phyloP scores from a whole-genome alignment of 2,329 filamentous ascomycete genomes.

The Metarhizium anisopliae region DNA sequence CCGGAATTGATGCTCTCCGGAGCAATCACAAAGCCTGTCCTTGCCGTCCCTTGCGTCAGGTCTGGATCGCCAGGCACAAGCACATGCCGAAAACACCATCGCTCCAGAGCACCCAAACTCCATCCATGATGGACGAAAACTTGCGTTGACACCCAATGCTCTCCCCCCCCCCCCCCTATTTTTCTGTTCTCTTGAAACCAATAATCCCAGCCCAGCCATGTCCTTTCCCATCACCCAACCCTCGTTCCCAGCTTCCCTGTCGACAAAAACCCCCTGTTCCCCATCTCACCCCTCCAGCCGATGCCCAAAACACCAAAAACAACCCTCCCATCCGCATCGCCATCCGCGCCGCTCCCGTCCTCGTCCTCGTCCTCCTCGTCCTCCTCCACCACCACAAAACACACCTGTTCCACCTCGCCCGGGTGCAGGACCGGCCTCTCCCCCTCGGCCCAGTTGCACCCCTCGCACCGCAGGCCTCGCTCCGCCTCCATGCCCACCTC shows the following conservation, averaged over 20 bases:
- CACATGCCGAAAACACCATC: too few species aligned
- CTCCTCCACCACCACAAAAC: constrained; percentile 47
- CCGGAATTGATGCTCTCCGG: too few species aligned
- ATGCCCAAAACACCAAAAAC: constrained; percentile 76
- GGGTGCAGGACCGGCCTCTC: constrained; percentile 49
- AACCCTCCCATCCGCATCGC: constrained; percentile 47
- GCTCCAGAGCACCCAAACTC: too few species aligned
- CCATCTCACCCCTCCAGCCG: constrained; percentile 84
- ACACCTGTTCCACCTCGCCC: constrained; percentile 57
- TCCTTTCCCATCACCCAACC: constrained; percentile 16
- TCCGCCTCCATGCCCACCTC: constrained; percentile 47
- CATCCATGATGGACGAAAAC: too few species aligned
- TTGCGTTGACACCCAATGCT: too few species aligned
- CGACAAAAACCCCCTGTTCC: constrained; percentile 75
- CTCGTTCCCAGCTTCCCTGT: constrained; percentile 70
- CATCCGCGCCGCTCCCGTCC: constrained; percentile 18
- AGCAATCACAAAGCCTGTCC: too few species aligned
- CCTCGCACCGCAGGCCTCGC: constrained; percentile 38
- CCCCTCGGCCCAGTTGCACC: constrained; percentile 47
- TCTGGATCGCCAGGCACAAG: too few species aligned
- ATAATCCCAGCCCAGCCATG: neutral
- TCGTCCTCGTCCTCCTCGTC: constrained; percentile 36
- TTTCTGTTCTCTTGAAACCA: neutral
- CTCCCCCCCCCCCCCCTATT: too few species aligned
- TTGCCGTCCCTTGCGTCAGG: too few species aligned